A percentile compares a stretch with the other conserved stretches of the same genome.
phyloP scores from a whole-genome alignment of 768 basidiomycete genomes.

The Trametes elegans region DNA sequence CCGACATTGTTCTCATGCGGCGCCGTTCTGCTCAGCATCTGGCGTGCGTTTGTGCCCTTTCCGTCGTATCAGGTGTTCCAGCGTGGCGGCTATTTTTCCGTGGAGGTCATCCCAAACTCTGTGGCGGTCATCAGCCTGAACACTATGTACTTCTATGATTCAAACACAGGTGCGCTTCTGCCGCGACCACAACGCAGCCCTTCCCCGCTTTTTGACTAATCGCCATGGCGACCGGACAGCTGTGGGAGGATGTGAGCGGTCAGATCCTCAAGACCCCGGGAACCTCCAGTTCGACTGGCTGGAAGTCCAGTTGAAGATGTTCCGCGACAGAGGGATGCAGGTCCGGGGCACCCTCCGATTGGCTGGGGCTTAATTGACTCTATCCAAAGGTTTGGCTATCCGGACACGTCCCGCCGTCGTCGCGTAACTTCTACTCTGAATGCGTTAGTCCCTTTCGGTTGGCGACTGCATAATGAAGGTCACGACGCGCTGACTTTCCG shows the following conservation, averaged over 20 bases:
- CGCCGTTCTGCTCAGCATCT: conserved; percentile 56
- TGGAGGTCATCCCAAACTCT: conserved; percentile 73
- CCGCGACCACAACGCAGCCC: neutral
- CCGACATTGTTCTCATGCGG: conserved; percentile 6
- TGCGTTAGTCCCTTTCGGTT: conserved; percentile 55
- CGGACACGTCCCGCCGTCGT: conserved; percentile 86
- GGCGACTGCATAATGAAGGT: conserved; percentile 3
- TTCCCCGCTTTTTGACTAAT: conserved; percentile 21
- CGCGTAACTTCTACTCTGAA: conserved; percentile 79
- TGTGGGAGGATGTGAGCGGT: conserved; percentile 69
- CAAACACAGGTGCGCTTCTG: conserved; percentile 66
- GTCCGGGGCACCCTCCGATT: conserved; percentile 36
- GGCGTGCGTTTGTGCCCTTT: conserved; percentile 79
- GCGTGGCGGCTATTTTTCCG: conserved; percentile 81
- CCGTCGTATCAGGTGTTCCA: conserved; percentile 79
- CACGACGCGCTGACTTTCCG: conserved; percentile 20
- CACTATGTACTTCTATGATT: conserved; percentile 89
- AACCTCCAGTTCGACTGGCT: conserved; percentile 89
- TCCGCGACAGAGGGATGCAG: conserved; percentile 71
- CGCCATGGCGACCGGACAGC: conserved; percentile 42
- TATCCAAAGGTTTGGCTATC: conserved; percentile 43
- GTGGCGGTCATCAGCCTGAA: conserved; percentile 84
- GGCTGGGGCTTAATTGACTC: conserved; percentile 19
- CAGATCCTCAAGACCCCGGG: conserved; percentile 74
- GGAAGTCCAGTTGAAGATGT: conserved; percentile 74